These are phyloP conservation scores for Hypoxylon intermedium DNA, from an alignment of 495 filamentous ascomycete genomes.

Conservation along the genomic window DNA sequence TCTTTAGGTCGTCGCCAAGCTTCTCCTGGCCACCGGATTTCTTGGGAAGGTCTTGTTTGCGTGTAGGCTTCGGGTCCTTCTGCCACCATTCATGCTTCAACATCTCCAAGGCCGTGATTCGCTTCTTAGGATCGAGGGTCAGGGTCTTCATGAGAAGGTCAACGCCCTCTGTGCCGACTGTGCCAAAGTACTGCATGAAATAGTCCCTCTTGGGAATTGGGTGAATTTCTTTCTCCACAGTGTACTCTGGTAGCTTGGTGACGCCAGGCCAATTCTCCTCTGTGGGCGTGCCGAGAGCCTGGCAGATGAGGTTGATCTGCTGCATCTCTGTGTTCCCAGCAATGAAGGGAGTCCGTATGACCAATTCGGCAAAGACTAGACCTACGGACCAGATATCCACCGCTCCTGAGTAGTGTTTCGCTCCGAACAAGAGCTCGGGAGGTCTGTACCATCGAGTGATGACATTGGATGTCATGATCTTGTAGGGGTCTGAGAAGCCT, in stretches of 20 bases:
- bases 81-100: conserved; percentile 88
- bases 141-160: conserved; percentile 89
- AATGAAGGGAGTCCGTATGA: conserved; percentile 80
- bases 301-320: conserved; percentile 78
- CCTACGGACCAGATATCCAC: conserved; percentile 98
- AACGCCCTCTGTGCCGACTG: conserved; percentile 78
- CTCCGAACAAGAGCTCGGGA: conserved; percentile 90
- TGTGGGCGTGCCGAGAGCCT: conserved; percentile 86
- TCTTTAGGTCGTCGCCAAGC: conserved; percentile 83
- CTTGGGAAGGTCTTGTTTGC: conserved; percentile 80
- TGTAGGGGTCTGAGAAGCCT: conserved; percentile 85
- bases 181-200: conserved; percentile 74
- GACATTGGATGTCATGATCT: conserved; percentile 89
- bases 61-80: conserved; percentile 80
- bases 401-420: conserved; percentile 83
- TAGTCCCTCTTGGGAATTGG: conserved; percentile 72
- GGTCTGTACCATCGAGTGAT: conserved; percentile 98
- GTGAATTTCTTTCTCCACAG: conserved; percentile 62
- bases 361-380: conserved; percentile 88
- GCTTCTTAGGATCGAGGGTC: conserved; percentile 80
- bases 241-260: conserved; percentile 77
- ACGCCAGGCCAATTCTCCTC: conserved; percentile 98
- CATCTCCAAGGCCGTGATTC: conserved; percentile 75
- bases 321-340: conserved; percentile 75
- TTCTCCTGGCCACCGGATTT: conserved; percentile 70